Percentiles rank a stretch among this genome's conserved stretches.
Conservation (phyloP, 1,284 basidiomycete genomes). For the Anthracocystis walkeri region DNA sequence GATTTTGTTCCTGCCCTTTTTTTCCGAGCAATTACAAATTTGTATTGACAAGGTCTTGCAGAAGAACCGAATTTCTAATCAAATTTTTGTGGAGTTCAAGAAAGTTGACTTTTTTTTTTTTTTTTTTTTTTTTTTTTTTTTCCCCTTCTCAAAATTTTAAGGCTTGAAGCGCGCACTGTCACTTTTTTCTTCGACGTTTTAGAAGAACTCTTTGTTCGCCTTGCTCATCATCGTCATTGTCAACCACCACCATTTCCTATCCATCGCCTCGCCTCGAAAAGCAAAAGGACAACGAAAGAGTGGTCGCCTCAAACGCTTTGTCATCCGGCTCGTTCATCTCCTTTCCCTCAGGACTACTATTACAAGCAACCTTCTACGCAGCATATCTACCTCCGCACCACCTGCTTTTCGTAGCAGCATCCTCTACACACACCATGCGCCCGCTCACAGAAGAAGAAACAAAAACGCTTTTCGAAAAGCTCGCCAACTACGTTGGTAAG, state of each 20-base stretch:
- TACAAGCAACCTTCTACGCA: background rate
- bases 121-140: slow-evolving; percentile 12
- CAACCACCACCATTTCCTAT: slow-evolving; percentile 5
- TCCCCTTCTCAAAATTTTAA: slow-evolving; percentile 6
- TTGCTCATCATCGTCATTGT: slow-evolving; percentile 8
- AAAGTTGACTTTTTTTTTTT: slow-evolving; percentile 15
- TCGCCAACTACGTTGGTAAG: slow-evolving; percentile 91
- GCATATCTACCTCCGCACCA: background rate
- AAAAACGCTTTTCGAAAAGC: slow-evolving; percentile 82
- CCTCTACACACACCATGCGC: slow-evolving; percentile 54
- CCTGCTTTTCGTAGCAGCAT: slow-evolving; percentile 1
- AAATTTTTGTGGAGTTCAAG: slow-evolving; percentile 19
- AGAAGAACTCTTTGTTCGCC: slow-evolving; percentile 45
- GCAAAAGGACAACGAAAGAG: too few relatives aligned
- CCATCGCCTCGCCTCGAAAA: background rate
- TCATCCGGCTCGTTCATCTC: background rate
- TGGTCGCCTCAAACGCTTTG: too few relatives aligned
- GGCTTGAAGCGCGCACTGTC: slow-evolving; percentile 2
- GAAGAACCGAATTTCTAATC: slow-evolving; percentile 11
- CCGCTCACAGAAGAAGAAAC: slow-evolving; percentile 70
- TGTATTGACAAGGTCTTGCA: slow-evolving; percentile 33
- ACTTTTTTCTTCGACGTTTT: slow-evolving; percentile 59
- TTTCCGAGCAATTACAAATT: background rate
- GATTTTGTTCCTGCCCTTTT: background rate
- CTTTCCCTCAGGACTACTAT: too few relatives aligned